Evolutionary conservation across 805 yeast species (phyloP).

Genomic region (Brettanomyces anomalus): DNA sequence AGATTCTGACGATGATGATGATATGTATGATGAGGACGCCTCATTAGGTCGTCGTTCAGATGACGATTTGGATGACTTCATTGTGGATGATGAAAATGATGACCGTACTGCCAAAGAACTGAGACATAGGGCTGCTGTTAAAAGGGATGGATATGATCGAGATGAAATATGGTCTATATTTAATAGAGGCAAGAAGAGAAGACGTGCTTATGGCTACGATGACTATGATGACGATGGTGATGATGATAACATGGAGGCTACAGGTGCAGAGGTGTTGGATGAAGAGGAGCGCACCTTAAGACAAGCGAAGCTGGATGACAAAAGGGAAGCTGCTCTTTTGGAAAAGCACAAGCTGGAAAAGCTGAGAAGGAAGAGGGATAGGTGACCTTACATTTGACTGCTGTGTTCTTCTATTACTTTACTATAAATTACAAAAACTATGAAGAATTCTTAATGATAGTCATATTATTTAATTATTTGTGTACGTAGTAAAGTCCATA

Average conservation of each 20-base stretch:
- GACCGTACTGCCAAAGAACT: slow-evolving; percentile 24
- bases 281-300: slow-evolving; percentile 69
- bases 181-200: slow-evolving; percentile 46
- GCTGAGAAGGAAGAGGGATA: slow-evolving; percentile 20
- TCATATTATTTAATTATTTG: no score
- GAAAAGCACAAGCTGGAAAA: slow-evolving; percentile 39
- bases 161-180: slow-evolving; percentile 89
- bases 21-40: slow-evolving; percentile 11
- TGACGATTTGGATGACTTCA: slow-evolving; percentile 32
- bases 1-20: slow-evolving; percentile 26
- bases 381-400: not conserved
- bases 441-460: not conserved
- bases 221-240: slow-evolving; percentile 29
- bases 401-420: not conserved
- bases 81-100: slow-evolving; percentile 33
- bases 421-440: not conserved
- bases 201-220: slow-evolving; percentile 17
- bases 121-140: slow-evolving; percentile 14
- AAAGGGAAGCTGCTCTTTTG: slow-evolving; percentile 56
- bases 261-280: slow-evolving; percentile 77
- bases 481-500: not conserved
- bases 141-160: slow-evolving; percentile 50
- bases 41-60: slow-evolving; percentile 1
- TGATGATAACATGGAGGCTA: slow-evolving; percentile 85
- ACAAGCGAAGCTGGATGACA: slow-evolving; percentile 70